phyloP scores from a whole-genome alignment of 441 rosid species.

The Erodium texanum region DNA sequence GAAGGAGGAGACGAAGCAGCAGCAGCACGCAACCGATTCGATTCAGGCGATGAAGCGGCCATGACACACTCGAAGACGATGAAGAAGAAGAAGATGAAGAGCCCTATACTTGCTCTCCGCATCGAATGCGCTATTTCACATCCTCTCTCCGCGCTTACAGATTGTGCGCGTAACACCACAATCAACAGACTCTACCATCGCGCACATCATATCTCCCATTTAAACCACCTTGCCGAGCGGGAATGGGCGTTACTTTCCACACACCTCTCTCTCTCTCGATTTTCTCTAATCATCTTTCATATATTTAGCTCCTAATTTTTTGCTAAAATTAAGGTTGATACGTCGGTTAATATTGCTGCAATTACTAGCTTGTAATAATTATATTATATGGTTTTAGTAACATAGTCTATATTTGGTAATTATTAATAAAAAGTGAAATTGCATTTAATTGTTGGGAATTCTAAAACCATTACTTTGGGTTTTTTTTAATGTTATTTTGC shows the following conservation, averaged over 20 bases:
- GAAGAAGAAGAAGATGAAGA: constrained; percentile 9
- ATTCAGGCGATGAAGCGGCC: not conserved
- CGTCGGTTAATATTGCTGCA: not conserved
- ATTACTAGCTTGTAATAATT: not conserved
- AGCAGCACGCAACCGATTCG: not conserved
- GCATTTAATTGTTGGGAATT: not conserved
- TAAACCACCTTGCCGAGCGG: not conserved
- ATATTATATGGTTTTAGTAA: not conserved
- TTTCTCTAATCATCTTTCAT: not conserved
- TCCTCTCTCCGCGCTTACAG: constrained; percentile 2
- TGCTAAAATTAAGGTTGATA: not conserved
- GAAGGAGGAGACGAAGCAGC: not conserved
- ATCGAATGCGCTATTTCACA: not conserved
- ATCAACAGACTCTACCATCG: not conserved
- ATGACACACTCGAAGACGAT: constrained; percentile 13
- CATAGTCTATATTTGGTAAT: not conserved
- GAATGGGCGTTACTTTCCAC: not conserved
- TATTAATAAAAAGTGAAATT: not conserved
- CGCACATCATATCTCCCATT: not conserved
- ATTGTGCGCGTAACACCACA: not conserved
- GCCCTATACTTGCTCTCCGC: constrained; percentile 1
- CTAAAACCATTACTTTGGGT: no score
- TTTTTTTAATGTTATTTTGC: no score
- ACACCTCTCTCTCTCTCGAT: not conserved
- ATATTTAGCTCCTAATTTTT: not conserved